Evolutionary conservation across 164 flowering plant genomes (phyloP), one percentile per base, ranked within the genome.

Genomic region (Amborella trichopoda): DNA sequence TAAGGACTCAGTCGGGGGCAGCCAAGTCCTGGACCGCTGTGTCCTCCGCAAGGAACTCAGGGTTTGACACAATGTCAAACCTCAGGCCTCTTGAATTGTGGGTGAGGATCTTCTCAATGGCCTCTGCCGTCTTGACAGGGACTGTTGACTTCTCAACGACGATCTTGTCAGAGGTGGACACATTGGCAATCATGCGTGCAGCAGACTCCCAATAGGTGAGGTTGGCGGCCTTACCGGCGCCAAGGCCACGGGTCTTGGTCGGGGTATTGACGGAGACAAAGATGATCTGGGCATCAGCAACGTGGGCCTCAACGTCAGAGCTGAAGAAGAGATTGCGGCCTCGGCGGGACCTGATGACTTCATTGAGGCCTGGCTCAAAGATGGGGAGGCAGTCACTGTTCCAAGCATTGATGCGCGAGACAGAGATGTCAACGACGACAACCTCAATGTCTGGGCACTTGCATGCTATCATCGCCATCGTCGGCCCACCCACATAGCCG

Each of bases 111-210:
- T 51, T 62, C 16, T 62, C 66, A 12, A 62, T 62, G 6, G 66
- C 66, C 56, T 62, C 66, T 0, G 66, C 66, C 0, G 66, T 62
- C 37, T 56, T 62, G 16, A 62, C 66, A 1, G 66, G 66, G 22
- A 62, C 66, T 3, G 66, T 62, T 1, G 66, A 62, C 46, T 62
- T 62, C 44, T 62, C 66, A 4, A 62, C 66, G 4, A 62, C 66
- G 10, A 62, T 62, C 57, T 62, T 62, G 40, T 62, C 57, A 16
- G 66, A 56, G 25, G 50, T 56, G 24, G 66, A 46, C 3, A 62
- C 66, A 3, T 62, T 61, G 6, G 66, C 66, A 0, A 62, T 62
- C 66, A 62, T 62, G 1, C 66, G 55, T 13, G 66, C 66, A 1
- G 66, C 66, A 11, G 37, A 23, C 48, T 61, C 66, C 66, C 60